These are phyloP conservation scores for Leptomonas pyrrhocoris DNA, from an alignment of 208 protist genomes.

Conservation along the genomic window DNA sequence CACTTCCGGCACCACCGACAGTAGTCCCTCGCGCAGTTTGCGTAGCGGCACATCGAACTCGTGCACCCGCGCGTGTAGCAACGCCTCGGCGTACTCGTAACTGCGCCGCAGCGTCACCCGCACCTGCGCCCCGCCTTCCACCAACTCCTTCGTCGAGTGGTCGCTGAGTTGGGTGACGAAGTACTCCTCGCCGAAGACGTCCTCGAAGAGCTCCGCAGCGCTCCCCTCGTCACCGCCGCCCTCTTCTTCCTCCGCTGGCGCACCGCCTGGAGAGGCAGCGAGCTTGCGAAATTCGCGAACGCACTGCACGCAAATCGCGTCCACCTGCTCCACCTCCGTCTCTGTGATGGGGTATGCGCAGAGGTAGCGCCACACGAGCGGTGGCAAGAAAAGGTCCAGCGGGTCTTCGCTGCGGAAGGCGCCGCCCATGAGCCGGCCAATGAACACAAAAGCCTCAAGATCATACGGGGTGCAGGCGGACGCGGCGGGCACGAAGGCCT, in stretches of 20 bases:
- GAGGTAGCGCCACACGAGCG: conserved; percentile 92
- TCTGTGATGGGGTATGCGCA: conserved; percentile 64
- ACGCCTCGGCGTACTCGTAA: conserved; percentile 76
- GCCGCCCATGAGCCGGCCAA: conserved; percentile 95
- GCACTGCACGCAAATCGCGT: conserved; percentile 87
- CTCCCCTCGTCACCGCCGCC: conserved; percentile 14
- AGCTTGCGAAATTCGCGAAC: conserved; percentile 80
- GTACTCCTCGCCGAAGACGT: conserved; percentile 83
- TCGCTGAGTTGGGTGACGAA: conserved; percentile 89
- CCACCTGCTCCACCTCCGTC: conserved; percentile 76
- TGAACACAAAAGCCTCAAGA: conserved; percentile 83
- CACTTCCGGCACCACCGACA: conserved; percentile 85
- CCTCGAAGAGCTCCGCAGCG: conserved; percentile 69
- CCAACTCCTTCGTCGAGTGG: conserved; percentile 73
- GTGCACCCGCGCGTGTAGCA: conserved; percentile 73
- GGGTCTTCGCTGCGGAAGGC: conserved; percentile 91
- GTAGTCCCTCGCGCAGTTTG: conserved; percentile 86
- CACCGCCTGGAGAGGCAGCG: conserved; percentile 22
- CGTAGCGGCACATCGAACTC: conserved; percentile 82
- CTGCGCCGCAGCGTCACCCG: conserved; percentile 78
- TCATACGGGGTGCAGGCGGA: conserved; percentile 54
- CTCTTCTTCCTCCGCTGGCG: neutral
- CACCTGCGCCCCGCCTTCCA: conserved; percentile 58
- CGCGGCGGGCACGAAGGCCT: conserved; percentile 89
- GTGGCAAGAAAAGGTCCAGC: conserved; percentile 90